These are phyloP conservation scores for Pezicula neosporulosa DNA, from an alignment of 2,329 filamentous ascomycete genomes.

Conservation along the genomic window DNA sequence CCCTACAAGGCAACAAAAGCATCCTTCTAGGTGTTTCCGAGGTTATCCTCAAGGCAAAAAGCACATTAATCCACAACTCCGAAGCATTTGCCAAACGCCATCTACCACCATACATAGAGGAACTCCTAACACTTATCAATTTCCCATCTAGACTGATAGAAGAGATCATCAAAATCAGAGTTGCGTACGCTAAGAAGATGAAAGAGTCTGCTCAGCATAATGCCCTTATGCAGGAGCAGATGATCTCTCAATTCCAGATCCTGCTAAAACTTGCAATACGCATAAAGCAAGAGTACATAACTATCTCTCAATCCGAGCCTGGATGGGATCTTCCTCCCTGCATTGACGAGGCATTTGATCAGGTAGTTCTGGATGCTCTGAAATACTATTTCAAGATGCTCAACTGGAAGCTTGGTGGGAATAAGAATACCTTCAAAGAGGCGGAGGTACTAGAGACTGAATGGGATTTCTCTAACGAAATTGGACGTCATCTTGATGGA, in stretches of 20 bases:
- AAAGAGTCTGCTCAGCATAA: slow-evolving; percentile 92
- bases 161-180: slow-evolving; percentile 88
- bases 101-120: slow-evolving; percentile 93
- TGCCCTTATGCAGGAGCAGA: slow-evolving; percentile 91
- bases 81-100: slow-evolving; percentile 83
- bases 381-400: slow-evolving; percentile 99
- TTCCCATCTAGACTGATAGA: slow-evolving; percentile 95
- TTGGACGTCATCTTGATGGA: slow-evolving; percentile 85
- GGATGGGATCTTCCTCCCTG: slow-evolving; percentile 96
- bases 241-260: slow-evolving; percentile 96
- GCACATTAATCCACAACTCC: slow-evolving; percentile 82
- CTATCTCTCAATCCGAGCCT: slow-evolving; percentile 79
- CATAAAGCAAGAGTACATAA: slow-evolving; percentile 85
- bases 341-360: slow-evolving; percentile 94
- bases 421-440: slow-evolving; percentile 99
- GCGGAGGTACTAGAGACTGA: slow-evolving; percentile 96
- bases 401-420: slow-evolving; percentile 95
- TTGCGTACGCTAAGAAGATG: slow-evolving; percentile 91
- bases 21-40: slow-evolving; percentile 81
- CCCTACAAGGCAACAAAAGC: slow-evolving; percentile 81
- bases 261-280: slow-evolving; percentile 85
- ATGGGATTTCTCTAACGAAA: slow-evolving; percentile 95
- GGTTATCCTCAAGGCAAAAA: slow-evolving; percentile 92
- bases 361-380: slow-evolving; percentile 84
- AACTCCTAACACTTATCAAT: slow-evolving; percentile 92